Percentiles rank a stretch among this genome's conserved stretches.
These are phyloP conservation scores for Blastocystis hominis DNA, from an alignment of 352 stramenopile genomes.

Conservation along the genomic window DNA sequence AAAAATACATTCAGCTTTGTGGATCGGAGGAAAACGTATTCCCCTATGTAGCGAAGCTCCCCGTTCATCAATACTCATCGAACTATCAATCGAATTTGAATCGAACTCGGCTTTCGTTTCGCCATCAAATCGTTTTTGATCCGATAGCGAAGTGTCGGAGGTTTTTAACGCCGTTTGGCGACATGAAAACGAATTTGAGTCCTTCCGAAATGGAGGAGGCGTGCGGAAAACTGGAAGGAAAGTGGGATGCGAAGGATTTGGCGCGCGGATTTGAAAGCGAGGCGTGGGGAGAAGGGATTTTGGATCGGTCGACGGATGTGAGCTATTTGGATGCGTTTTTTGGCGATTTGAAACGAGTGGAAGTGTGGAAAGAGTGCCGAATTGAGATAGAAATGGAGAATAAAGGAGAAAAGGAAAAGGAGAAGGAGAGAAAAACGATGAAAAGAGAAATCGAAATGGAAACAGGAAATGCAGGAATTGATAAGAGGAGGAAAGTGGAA, in stretches of 20 bases:
- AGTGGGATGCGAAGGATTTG: not conserved
- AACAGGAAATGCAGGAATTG: no score
- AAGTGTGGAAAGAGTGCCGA: no score
- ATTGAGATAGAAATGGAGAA: no score
- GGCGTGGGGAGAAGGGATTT: not conserved
- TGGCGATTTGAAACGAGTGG: no score
- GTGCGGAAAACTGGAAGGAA: not conserved
- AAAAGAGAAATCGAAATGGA: no score
- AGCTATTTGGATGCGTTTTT: not conserved
- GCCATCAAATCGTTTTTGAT: constrained; percentile 41
- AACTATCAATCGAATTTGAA: not conserved
- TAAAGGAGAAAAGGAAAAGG: no score
- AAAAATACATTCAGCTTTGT: not conserved
- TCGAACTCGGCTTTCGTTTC: not conserved
- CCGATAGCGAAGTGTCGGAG: not conserved
- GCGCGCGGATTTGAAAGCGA: not conserved
- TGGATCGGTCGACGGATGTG: not conserved
- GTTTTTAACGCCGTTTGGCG: not conserved
- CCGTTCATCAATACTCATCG: not conserved
- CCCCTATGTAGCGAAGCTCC: not conserved
- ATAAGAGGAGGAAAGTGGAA: no score
- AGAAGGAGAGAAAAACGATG: no score
- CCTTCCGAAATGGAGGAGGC: not conserved
- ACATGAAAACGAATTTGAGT: no score
- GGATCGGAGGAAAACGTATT: not conserved